A percentile compares a stretch with the other conserved stretches of the same genome.
phyloP scores from a whole-genome alignment of 2,329 filamentous ascomycete species.

The Pyrenochaeta sp. region DNA sequence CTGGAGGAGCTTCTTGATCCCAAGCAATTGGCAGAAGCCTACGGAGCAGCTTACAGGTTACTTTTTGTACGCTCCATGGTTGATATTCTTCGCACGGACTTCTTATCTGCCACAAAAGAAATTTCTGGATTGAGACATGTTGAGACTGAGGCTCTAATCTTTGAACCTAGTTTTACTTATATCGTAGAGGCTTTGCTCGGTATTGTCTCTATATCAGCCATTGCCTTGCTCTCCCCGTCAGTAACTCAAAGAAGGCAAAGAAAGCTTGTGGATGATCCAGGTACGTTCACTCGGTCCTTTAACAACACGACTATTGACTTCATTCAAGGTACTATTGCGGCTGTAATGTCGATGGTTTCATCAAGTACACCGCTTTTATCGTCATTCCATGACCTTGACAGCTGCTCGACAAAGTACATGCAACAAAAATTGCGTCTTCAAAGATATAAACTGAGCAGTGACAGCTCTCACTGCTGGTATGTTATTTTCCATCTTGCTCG shows the following conservation, averaged over 20 bases:
- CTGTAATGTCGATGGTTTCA: constrained; percentile 40
- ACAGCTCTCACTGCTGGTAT: no score
- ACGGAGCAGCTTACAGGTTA: constrained; percentile 50
- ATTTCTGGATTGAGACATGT: constrained; percentile 23
- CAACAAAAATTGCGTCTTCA: no score
- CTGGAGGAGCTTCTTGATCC: constrained; percentile 43
- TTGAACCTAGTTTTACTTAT: constrained; percentile 48
- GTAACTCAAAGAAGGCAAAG: no score
- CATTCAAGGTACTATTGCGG: constrained; percentile 37
- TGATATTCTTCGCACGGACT: constrained; percentile 28
- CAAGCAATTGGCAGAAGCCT: constrained; percentile 36
- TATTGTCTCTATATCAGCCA: constrained; percentile 26
- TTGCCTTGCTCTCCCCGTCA: constrained; percentile 25
- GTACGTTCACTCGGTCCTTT: no score
- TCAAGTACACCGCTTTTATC: constrained; percentile 21
- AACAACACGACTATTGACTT: no score
- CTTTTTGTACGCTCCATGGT: constrained; percentile 48
- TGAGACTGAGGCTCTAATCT: constrained; percentile 39
- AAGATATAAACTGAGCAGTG: no score
- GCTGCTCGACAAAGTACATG: no score
- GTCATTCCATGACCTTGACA: constrained; percentile 21
- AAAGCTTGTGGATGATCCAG: no score
- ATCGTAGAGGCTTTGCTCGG: constrained; percentile 43
- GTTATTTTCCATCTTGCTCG: no score
- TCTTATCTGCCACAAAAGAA: constrained; percentile 8